Evolutionary conservation across 1,284 basidiomycete species (phyloP), one percentile per base, ranked within the genome.

Genomic region (Athelia sp.): DNA sequence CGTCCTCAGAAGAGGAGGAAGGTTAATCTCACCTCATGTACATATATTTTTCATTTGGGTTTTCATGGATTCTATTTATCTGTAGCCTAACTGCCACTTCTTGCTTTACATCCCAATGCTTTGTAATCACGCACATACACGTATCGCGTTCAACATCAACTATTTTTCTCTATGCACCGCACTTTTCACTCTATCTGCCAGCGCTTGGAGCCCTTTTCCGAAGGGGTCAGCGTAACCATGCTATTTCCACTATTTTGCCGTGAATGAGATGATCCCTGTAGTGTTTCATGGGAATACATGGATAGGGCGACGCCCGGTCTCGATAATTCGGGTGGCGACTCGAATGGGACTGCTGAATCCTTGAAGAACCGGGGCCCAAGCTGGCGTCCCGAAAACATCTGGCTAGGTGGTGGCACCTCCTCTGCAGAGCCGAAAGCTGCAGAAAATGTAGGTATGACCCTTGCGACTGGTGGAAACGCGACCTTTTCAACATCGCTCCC

Each of bases 401-500:
- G 72, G 47, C 61, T 64, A 17, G 70, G 72, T 11, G 62, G 65
- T 35, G 70, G 69, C 22, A 67, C 60, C 44, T 72, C 67, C 34
- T 62, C 54, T 46, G 66, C 69, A 50, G 67, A 61, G 13, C 71
- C 74, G 58, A 79, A 79, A 15, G 74, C 65, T 36, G 69, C 72
- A 23, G 76, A 72, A 62, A 73, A 83, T 2, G 81, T 82, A 3
- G 81, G 79, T 51, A 82, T 63, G 11, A 74, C 72, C 44, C 70
- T 64, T 42, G 75, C 72, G 50, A 65, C 71, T 3, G 77, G 73
- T 1, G 83, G 81, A 66, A 87, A 87, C n/a, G 72, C 70, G 51
- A 84, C 71, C 63, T 88, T 88, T 64, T 88, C 84, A 1, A 68
- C 58, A 51, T 79, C 73, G 22, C 66, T 58, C 36, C 6, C 36